Evolutionary conservation across 176 grass and related monocot genomes (phyloP), one percentile per base, ranked within the genome.

Genomic region (Phragmites australis): DNA sequence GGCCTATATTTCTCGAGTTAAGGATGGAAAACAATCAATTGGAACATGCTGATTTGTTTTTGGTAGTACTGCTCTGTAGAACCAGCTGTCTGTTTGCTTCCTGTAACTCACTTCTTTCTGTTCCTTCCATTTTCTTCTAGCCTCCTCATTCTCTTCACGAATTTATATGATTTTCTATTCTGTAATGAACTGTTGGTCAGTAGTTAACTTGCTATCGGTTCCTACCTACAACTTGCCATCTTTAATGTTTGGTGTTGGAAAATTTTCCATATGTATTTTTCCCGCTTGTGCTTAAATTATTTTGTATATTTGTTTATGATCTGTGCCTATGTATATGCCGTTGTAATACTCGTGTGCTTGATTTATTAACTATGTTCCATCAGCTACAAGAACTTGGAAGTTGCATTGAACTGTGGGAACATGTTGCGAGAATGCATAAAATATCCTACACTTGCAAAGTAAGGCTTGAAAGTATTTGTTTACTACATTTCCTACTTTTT

Each of bases 381-480:
- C 89, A 99, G 97, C 87, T 99, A 99, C 75, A 99, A 96, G 72
- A 99, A 99, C 82, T 84, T 94, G 81, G 97, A 99, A 76, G 80
- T 99, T 91, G 92, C 96, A 29, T 93, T 99, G 88, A 99, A 89
- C 80, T 99, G 96, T 82, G 96, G 96, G 70, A 99, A 91, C 81
- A 99, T 99, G 90, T 82, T 99, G 70, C 84, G 96, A 87, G 96
- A 99, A 80, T 99, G 96, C 77, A 95, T 95, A 71, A 99, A 99
- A 62, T 94, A 95, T 86, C 90, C 89, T 79, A 83, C 88, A 64
- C 96, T 99, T 89, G 90, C 96, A 76, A 99, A 93, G 97, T 99
- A 99, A 99, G 88, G 30, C 74, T 68, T 65, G 44, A 47, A 75
- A n/a, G 19, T 59, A 21, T 89, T 79, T 19, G 10, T 83, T 58